Evolutionary conservation across 2,329 filamentous ascomycete species (phyloP).

Genomic region (Fusarium devonianum): DNA sequence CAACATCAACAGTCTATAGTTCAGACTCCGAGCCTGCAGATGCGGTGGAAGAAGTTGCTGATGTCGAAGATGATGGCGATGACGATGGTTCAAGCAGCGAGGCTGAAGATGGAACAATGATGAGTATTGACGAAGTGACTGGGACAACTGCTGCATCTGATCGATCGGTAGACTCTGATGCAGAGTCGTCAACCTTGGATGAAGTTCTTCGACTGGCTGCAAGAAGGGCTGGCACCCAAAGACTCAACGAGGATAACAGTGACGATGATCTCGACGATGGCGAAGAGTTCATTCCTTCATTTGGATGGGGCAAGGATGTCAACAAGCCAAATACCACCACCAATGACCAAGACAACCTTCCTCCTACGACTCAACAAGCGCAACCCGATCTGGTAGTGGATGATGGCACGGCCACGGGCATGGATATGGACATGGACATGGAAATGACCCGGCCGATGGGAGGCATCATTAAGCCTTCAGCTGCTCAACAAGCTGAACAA

Average conservation of each 20-base stretch:
- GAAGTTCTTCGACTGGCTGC: slow-evolving; percentile 79
- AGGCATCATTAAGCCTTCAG: slow-evolving; percentile 57
- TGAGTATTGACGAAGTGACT: slow-evolving; percentile 82
- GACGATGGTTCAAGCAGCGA: slow-evolving; percentile 59
- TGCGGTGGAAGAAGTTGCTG: slow-evolving; percentile 62
- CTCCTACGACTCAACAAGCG: slow-evolving; percentile 30
- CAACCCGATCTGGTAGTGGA: slow-evolving; percentile 29
- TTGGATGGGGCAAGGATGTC: slow-evolving; percentile 74
- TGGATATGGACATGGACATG: slow-evolving; percentile 60
- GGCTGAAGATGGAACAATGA: slow-evolving; percentile 79
- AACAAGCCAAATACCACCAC: slow-evolving; percentile 41
- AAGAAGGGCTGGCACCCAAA: slow-evolving; percentile 75
- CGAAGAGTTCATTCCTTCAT: slow-evolving; percentile 77
- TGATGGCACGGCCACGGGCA: slow-evolving; percentile 48
- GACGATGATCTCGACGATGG: slow-evolving; percentile 66
- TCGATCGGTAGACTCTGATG: slow-evolving; percentile 65
- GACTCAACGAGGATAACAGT: slow-evolving; percentile 58
- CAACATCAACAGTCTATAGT: slow-evolving; percentile 82
- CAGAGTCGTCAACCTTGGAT: slow-evolving; percentile 76
- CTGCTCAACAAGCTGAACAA: slow-evolving; percentile 52
- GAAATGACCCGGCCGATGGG: slow-evolving; percentile 64
- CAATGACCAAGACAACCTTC: slow-evolving; percentile 53
- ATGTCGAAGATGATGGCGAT: slow-evolving; percentile 58
- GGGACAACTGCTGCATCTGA: slow-evolving; percentile 70
- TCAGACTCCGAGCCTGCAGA: slow-evolving; percentile 67